Percentiles rank a stretch among this genome's conserved stretches.
Conservation (phyloP, 441 rosid species). For the Syzygium syzygioides region DNA sequence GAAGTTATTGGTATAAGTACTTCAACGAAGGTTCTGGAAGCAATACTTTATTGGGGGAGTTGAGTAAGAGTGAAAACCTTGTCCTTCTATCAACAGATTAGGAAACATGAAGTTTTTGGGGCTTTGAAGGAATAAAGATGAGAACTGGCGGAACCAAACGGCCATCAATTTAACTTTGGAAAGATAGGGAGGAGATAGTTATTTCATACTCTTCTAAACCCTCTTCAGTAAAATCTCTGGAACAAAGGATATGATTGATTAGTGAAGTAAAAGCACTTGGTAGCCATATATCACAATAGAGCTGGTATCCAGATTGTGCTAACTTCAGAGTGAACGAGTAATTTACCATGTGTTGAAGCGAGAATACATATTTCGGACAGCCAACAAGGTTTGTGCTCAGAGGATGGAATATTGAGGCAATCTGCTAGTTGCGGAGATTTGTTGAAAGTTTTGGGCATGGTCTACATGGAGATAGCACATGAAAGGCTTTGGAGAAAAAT, state of each 20-base stretch:
- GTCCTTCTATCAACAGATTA: background rate
- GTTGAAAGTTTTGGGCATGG: background rate
- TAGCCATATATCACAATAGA: background rate
- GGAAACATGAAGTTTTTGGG: background rate
- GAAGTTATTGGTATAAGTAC: background rate
- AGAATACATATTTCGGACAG: background rate
- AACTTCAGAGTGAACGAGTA: background rate
- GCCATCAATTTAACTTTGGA: background rate
- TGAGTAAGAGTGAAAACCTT: background rate
- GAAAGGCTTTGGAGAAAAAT: background rate
- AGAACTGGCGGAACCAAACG: background rate
- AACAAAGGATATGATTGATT: background rate
- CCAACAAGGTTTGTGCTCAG: background rate
- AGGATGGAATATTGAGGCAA: background rate
- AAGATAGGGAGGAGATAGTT: background rate
- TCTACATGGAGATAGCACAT: background rate
- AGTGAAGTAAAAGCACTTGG: background rate
- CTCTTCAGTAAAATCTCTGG: background rate
- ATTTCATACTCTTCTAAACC: background rate
- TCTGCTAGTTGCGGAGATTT: background rate
- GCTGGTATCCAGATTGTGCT: background rate
- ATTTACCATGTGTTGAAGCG: background rate
- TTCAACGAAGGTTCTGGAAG: background rate
- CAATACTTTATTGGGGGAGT: background rate
- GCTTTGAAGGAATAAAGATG: background rate